phyloP scores from a whole-genome alignment of 2,329 filamentous ascomycete genomes.

The Colletotrichum tropicicola region DNA sequence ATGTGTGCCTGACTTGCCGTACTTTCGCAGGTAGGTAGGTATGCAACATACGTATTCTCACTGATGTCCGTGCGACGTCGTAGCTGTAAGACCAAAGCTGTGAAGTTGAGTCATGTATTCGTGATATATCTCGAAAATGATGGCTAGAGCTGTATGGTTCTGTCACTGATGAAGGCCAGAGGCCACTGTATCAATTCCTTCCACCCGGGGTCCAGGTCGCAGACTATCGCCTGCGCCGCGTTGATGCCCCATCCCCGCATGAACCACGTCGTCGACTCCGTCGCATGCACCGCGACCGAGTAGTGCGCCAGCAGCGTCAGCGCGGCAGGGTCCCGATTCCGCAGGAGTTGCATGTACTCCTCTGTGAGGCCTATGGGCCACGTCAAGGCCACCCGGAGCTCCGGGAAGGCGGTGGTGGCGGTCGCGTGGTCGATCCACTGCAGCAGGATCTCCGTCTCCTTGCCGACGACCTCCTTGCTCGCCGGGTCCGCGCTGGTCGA shows the following conservation, averaged over 20 bases:
- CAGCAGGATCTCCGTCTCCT: background rate
- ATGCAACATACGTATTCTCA: too few species aligned
- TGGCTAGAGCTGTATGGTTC: constrained; percentile 15
- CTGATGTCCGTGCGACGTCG: too few species aligned
- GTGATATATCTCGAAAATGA: too few species aligned
- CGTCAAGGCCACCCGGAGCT: constrained; percentile 32
- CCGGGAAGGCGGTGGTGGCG: constrained; percentile 29
- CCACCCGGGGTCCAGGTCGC: constrained; percentile 20
- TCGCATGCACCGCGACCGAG: constrained; percentile 33
- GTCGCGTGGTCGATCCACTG: constrained; percentile 22
- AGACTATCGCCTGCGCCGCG: constrained; percentile 11
- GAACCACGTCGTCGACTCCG: constrained; percentile 33
- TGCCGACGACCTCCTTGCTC: background rate
- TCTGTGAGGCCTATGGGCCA: constrained; percentile 36
- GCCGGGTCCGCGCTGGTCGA: background rate
- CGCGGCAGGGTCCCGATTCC: constrained; percentile 30
- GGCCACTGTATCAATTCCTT: constrained; percentile 27
- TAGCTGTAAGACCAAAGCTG: too few species aligned
- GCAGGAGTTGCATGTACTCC: constrained; percentile 33
- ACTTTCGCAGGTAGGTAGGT: too few species aligned
- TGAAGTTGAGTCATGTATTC: too few species aligned
- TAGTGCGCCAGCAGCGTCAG: constrained; percentile 35
- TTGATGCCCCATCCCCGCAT: constrained; percentile 28
- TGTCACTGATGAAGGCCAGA: constrained; percentile 18
- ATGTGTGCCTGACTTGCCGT: too few species aligned